phyloP scores from a whole-genome alignment of 768 basidiomycete genomes.

The Trametes cubensis region DNA sequence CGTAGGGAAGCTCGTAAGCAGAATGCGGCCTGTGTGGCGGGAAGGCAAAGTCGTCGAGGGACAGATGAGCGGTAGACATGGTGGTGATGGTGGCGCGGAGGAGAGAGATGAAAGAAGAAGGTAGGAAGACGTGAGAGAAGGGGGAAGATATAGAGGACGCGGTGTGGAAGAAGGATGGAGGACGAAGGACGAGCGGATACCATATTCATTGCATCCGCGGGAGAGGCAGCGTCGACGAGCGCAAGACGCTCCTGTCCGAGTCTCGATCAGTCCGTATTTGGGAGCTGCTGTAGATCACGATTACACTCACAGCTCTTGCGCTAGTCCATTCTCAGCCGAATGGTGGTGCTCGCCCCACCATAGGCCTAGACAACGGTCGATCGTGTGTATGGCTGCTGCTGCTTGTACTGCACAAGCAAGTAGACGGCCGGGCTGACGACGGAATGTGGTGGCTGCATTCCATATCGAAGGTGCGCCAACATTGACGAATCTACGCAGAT shows the following conservation, averaged over 20 bases:
- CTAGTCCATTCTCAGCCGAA: constrained; percentile 5
- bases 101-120: background rate
- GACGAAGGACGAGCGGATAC: constrained; percentile 20
- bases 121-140: too few species aligned
- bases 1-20: constrained; percentile 26
- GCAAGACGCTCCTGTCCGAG: constrained; percentile 13
- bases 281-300: constrained; percentile 5
- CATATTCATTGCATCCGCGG: constrained; percentile 19
- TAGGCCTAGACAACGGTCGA: constrained; percentile 4
- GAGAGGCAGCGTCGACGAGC: background rate
- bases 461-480: constrained; percentile 8
- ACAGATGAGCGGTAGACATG: constrained; percentile 27
- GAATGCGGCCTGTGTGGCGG: constrained; percentile 9
- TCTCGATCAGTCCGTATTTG: constrained; percentile 17
- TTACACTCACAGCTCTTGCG: background rate
- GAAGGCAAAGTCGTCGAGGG: constrained; percentile 26
- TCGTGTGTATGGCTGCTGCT: background rate
- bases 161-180: constrained; percentile 18
- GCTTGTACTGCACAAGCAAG: background rate
- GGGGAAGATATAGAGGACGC: constrained; percentile 14
- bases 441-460: constrained; percentile 10
- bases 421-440: background rate
- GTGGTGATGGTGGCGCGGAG: constrained; percentile 8
- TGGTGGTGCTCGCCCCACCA: constrained; percentile 7
- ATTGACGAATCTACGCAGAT: background rate